Evolutionary conservation across 768 basidiomycete genomes (phyloP).

Genomic region (Chiua virens): DNA sequence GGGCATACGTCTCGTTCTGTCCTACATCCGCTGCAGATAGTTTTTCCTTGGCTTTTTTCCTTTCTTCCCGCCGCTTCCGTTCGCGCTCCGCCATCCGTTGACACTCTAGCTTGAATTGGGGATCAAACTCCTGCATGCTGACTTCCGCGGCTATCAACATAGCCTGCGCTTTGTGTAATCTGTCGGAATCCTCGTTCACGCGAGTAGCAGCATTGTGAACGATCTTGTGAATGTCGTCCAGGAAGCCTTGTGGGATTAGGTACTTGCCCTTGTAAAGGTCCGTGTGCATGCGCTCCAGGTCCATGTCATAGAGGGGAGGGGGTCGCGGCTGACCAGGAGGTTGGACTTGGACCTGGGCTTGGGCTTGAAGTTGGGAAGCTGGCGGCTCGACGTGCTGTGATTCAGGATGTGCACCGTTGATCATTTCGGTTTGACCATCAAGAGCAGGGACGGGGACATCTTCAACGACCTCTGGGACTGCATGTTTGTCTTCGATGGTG

Average conservation of each 20-base stretch:
- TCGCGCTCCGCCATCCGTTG: slow-evolving; percentile 83
- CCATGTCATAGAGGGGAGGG: slow-evolving; percentile 76
- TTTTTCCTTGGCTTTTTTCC: slow-evolving; percentile 38
- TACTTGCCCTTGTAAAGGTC: slow-evolving; percentile 85
- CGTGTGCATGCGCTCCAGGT: slow-evolving; percentile 87
- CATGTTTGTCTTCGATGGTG: slow-evolving; percentile 41
- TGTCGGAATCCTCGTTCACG: slow-evolving; percentile 64
- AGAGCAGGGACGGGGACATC: slow-evolving; percentile 23
- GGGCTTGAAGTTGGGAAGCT: slow-evolving; percentile 36
- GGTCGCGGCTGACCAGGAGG: slow-evolving; percentile 35
- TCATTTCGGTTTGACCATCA: slow-evolving; percentile 33
- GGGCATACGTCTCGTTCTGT: slow-evolving; percentile 37
- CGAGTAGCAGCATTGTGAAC: slow-evolving; percentile 70
- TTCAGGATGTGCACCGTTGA: slow-evolving; percentile 37
- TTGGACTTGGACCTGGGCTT: slow-evolving; percentile 35
- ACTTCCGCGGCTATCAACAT: slow-evolving; percentile 88
- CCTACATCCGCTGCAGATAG: slow-evolving; percentile 20
- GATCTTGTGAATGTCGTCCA: slow-evolving; percentile 79
- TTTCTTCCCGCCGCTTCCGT: slow-evolving; percentile 59
- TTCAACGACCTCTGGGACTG: slow-evolving; percentile 43
- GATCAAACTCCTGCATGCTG: slow-evolving; percentile 84
- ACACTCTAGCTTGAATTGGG: slow-evolving; percentile 76
- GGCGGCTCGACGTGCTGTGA: slow-evolving; percentile 19
- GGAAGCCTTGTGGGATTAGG: slow-evolving; percentile 84
- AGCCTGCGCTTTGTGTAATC: slow-evolving; percentile 78